Evolutionary conservation across 306 rosid species (phyloP), one percentile per base, ranked within the genome.

Genomic region (Inga oerstediana): DNA sequence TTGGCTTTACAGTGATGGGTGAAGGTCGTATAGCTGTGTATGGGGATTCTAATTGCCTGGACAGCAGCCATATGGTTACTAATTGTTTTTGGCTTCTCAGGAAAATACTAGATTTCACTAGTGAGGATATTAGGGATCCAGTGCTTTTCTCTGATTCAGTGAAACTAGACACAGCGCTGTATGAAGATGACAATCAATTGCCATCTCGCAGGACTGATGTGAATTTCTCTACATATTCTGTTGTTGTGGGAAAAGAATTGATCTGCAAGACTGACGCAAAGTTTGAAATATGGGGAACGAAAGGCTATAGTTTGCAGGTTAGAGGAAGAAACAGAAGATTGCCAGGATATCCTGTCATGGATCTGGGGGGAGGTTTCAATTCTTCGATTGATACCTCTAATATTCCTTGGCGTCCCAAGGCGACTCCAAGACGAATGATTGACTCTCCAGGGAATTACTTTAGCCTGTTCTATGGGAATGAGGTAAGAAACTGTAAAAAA

Each of bases 31-130:
- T 96, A 71, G 94, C 93, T 16, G 97, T 96, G 48, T 96, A 94
- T 77, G 99, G 99, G 74, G 99, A 96, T 84, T 96, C 99, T 68
- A 96, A 94, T 88, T 96, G 99, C 84, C 87, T 96, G 89, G 97
- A 94, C 80, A 89, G 99, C 84, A 96, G 99, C 78, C 99, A 97
- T 82, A 97, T 97, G 99, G 95, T 97, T 58, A 92, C 98, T 1
- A 92, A 97, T 85, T 97, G 99, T 84, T 92, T 91, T 86, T 81
- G 91, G 88, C 98, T 97, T 71, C 81, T 94, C 84, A 90, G 85
- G 83, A 92, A 91, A 87, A 91, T 96, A 45, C 88, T 96, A 59
- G 98, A 94, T 71, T 96, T 94, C 82, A 96, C 98, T 1, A 88
- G 92, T 70, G 86, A 77, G 20, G 91, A 89, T 64, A 81, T 88